Evolutionary conservation across 805 yeast species (phyloP).

Genomic region (Pichia phayaonensis): DNA sequence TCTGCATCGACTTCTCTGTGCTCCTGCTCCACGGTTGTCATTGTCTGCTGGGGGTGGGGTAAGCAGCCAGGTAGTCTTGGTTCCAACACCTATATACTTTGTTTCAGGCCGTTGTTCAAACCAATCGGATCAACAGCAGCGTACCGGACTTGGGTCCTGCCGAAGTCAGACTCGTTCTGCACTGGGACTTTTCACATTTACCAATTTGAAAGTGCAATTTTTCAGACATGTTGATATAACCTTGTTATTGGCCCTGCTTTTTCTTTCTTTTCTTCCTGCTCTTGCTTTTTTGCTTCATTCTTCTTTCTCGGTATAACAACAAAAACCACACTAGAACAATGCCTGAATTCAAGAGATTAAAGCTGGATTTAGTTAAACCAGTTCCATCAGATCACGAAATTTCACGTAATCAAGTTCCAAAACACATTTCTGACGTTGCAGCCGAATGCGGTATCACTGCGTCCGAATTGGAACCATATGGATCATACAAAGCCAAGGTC

Average conservation of each 20-base stretch:
- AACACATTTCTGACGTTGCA: constrained; percentile 69
- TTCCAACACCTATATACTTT: too few relatives aligned
- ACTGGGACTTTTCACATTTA: neutral
- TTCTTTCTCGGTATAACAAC: neutral
- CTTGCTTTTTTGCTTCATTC: neutral
- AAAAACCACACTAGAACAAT: constrained; percentile 8
- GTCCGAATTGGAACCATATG: constrained; percentile 79
- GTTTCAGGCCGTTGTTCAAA: too few relatives aligned
- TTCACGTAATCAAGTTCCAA: constrained; percentile 84
- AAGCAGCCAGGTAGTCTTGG: too few relatives aligned
- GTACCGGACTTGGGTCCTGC: neutral
- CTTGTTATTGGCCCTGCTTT: neutral
- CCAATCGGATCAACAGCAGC: neutral
- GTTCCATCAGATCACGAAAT: constrained; percentile 91
- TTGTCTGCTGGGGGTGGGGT: too few relatives aligned
- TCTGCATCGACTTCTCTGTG: neutral
- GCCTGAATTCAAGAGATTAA: constrained; percentile 32
- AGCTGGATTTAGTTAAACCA: constrained; percentile 39
- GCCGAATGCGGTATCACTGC: constrained; percentile 72
- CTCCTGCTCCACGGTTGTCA: neutral
- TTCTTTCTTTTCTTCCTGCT: neutral
- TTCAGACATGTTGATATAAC: neutral
- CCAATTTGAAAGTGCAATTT: too few relatives aligned
- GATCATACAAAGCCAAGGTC: constrained; percentile 85
- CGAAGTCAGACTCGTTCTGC: neutral